Evolutionary conservation across 305 asterid genomes (phyloP).

Genomic region (Fraxinus albicans): DNA sequence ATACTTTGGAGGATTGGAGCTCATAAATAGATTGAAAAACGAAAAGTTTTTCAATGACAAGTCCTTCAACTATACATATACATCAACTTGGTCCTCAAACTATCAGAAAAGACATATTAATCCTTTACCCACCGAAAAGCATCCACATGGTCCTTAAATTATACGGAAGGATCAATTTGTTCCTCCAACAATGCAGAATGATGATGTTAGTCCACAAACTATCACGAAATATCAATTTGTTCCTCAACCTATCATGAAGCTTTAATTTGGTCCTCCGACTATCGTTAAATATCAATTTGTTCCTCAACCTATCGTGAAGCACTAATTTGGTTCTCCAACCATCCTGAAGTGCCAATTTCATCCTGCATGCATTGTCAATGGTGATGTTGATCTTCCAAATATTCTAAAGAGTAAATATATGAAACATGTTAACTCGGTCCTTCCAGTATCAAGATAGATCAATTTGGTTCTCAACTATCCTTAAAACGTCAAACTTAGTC

Average conservation of each 20-base stretch:
- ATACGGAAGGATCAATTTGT: background rate
- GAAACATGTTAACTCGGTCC: background rate
- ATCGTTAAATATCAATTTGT: background rate
- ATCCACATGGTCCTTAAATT: background rate
- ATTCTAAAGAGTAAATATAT: background rate
- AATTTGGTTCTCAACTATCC: background rate
- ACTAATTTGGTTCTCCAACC: background rate
- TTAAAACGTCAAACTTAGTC: background rate
- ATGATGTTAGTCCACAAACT: background rate
- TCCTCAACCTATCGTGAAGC: background rate
- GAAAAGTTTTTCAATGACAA: background rate
- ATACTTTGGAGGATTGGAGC: background rate
- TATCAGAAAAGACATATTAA: background rate
- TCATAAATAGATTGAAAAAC: background rate
- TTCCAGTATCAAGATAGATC: background rate
- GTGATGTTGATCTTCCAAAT: background rate
- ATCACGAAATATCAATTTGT: too few species aligned
- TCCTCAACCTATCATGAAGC: too few species aligned
- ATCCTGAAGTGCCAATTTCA: background rate
- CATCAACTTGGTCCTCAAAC: background rate
- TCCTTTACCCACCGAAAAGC: background rate
- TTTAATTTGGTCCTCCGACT: too few species aligned
- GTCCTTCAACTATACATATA: background rate
- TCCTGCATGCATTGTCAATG: background rate
- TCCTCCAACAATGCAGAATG: background rate